Base-by-base conservation (phyloP, 495 filamentous ascomycete genomes). In the Talaromyces thailandensis region DNA sequence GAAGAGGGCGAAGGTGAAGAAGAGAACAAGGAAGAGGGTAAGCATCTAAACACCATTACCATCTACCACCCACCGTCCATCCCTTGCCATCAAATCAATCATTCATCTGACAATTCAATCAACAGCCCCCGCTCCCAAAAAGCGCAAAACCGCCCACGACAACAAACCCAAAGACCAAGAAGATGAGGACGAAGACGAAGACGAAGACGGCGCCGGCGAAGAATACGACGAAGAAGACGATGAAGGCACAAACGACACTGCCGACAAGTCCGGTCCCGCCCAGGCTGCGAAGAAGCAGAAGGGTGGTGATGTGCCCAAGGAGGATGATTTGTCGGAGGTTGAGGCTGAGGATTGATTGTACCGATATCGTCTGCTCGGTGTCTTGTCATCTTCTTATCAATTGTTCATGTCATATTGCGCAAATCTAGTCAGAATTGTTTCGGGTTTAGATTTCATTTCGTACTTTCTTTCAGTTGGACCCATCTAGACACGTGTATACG, bases 291-390 rank as follows among this genome's bases (percentile, higher is more conserved):
- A 71, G 28, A 71, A 72, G 59, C 69, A 68, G 5, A 82, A 82
- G 65, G 81, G 71, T 21, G 71, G 63, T 12, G 68, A 58, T 56
- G 73, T 82, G 58, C 75, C 80, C 4, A 82, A 82, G 67, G 79
- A 82, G 60, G 65, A 70, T n/a, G 74, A 79, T 62, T 61, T 81
- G n/a, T 65, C 68, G 26, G 77, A 77, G 64, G 71, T 72, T 56
- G 73, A 75, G 56, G 66, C 70, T 18, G 66, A 70, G 50, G 62
- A 66, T 48, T 63, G 55, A 63, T 60, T 24, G 43, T 64, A 64
- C 60, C 32, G 21, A 28, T 18, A 18, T 37, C 52, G 28, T 58
- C 28, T 24, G 6, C 2, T 58, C 28, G 8, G 14, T 58, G 11
- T 12, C 6, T 23, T 11, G 26, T 28, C 25, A 31, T 26, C 24